Evolutionary conservation across 805 yeast genomes (phyloP).

Genomic region (Zygosaccharomyces rouxii): DNA sequence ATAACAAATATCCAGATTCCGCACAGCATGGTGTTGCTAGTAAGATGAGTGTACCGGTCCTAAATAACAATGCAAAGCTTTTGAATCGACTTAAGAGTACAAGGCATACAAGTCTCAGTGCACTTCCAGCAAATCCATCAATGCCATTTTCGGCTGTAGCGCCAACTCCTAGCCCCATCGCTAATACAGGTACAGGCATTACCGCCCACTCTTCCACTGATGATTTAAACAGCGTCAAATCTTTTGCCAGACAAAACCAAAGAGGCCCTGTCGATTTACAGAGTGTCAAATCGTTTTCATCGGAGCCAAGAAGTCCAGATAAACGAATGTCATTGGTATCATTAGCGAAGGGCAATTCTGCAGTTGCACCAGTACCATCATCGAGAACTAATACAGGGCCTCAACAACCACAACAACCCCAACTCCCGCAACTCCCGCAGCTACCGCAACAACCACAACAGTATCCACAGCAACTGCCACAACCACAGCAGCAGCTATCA

Average conservation of each 20-base stretch:
- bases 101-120: conserved; percentile 34
- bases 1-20: conserved; percentile 9
- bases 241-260: conserved; percentile 11
- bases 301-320: conserved; percentile 27
- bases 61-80: conserved; percentile 27
- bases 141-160: conserved; percentile 4
- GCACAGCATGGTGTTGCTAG: conserved; percentile 27
- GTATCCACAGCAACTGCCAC: background rate
- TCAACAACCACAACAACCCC: background rate
- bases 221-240: conserved; percentile 22
- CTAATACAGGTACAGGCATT: conserved; percentile 12
- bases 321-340: conserved; percentile 25
- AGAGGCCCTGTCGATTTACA: conserved; percentile 20
- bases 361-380: conserved; percentile 3
- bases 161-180: conserved; percentile 4
- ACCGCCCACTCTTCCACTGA: conserved; percentile 11
- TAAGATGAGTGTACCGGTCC: conserved; percentile 33
- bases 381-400: conserved; percentile 1
- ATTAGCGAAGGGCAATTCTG: conserved; percentile 11
- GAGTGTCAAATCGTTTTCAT: conserved; percentile 25
- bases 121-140: conserved; percentile 19
- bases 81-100: conserved; percentile 29
- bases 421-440: background rate
- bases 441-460: conserved; percentile 8
- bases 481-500: conserved; percentile 2